phyloP scores from a whole-genome alignment of 2,329 filamentous ascomycete genomes.

The Venturiaceae sp. region DNA sequence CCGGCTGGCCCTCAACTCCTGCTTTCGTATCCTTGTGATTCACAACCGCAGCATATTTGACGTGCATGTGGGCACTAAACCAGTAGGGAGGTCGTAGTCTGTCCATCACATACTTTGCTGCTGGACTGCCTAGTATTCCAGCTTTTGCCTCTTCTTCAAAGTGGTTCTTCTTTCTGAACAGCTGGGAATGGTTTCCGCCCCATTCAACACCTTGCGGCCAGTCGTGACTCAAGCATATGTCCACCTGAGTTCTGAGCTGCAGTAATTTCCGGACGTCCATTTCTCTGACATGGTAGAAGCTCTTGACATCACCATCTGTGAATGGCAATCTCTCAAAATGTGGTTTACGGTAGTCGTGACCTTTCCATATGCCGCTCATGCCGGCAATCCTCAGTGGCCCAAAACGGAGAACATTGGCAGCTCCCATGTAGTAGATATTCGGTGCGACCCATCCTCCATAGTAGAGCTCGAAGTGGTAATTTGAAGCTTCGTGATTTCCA shows the following conservation, averaged over 20 bases:
- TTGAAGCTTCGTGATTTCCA: constrained; percentile 91
- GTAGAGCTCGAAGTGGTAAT: constrained; percentile 83
- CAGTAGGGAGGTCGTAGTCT: constrained; percentile 73
- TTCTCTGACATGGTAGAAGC: constrained; percentile 84
- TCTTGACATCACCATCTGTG: constrained; percentile 62
- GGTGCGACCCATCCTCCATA: constrained; percentile 96
- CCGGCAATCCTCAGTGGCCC: constrained; percentile 82
- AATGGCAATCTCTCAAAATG: constrained; percentile 86
- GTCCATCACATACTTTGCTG: constrained; percentile 72
- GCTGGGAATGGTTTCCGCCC: constrained; percentile 55
- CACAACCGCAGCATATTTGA: constrained; percentile 62
- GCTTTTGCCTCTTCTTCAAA: constrained; percentile 68
- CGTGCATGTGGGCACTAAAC: constrained; percentile 87
- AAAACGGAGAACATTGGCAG: constrained; percentile 76
- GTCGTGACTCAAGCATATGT: constrained; percentile 88
- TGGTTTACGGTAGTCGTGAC: constrained; percentile 71
- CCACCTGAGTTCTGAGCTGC: constrained; percentile 75
- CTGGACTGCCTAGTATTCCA: constrained; percentile 68
- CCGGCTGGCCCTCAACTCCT: background rate
- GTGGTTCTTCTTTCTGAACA: constrained; percentile 65
- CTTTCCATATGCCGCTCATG: constrained; percentile 92
- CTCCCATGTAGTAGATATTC: constrained; percentile 94
- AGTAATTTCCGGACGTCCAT: constrained; percentile 85
- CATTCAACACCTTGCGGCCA: constrained; percentile 83
- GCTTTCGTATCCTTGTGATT: background rate